phyloP scores from a whole-genome alignment of 2,329 filamentous ascomycete genomes.

The Phaeosphaeriaceae sp. region DNA sequence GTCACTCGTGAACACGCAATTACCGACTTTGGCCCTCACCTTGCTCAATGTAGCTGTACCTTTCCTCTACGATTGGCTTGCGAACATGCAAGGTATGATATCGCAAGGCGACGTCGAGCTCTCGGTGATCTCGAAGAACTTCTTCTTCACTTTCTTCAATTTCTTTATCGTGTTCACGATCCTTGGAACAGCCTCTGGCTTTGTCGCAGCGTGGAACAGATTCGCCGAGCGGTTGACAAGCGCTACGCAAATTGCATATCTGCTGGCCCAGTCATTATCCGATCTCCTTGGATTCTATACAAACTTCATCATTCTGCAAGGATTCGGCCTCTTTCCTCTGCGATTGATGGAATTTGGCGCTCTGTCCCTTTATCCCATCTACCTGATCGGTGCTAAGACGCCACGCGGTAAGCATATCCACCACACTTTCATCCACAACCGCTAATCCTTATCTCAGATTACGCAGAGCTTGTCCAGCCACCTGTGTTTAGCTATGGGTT shows the following conservation, averaged over 20 bases:
- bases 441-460: slow-evolving; percentile 62
- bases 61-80: slow-evolving; percentile 92
- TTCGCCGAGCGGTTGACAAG: slow-evolving; percentile 80
- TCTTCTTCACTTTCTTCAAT: slow-evolving; percentile 99
- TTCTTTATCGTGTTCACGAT: slow-evolving; percentile 95
- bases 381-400: slow-evolving; percentile 79
- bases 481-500: slow-evolving; percentile 95
- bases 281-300: slow-evolving; percentile 84
- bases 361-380: slow-evolving; percentile 83
- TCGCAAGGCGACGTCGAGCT: slow-evolving; percentile 94
- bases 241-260: slow-evolving; percentile 77
- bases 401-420: slow-evolving; percentile 65
- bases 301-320: slow-evolving; percentile 93
- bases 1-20: slow-evolving; percentile 83
- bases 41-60: slow-evolving; percentile 89
- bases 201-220: slow-evolving; percentile 69
- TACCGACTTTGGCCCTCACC: slow-evolving; percentile 86
- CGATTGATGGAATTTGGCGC: slow-evolving; percentile 89
- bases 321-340: slow-evolving; percentile 91
- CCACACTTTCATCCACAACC: not conserved
- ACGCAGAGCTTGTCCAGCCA: slow-evolving; percentile 80
- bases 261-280: slow-evolving; percentile 78
- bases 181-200: slow-evolving; percentile 79
- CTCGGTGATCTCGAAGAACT: slow-evolving; percentile 96
- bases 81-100: slow-evolving; percentile 91